Conservation (phyloP, 2,329 filamentous ascomycete species). For the Shiraia sp. region DNA sequence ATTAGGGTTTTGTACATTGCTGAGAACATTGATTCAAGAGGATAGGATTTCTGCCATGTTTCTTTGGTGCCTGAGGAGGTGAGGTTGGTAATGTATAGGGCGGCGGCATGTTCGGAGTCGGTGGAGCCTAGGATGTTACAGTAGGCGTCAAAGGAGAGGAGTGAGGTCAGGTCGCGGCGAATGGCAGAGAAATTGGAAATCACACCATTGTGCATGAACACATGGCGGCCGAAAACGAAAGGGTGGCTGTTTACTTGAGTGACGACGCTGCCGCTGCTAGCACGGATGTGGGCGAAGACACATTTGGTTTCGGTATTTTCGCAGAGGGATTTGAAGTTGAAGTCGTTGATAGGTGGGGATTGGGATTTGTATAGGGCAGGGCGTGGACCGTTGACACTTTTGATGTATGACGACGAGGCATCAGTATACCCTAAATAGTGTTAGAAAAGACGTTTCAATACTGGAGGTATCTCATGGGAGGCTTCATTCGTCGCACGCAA, state of each 20-base stretch:
- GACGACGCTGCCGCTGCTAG: conserved; percentile 53
- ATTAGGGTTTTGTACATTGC: conserved; percentile 54
- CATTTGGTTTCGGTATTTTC: conserved; percentile 55
- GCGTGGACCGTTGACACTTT: conserved; percentile 43
- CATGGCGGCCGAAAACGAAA: conserved; percentile 58
- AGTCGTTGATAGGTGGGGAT: conserved; percentile 56
- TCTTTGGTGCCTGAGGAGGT: conserved; percentile 44
- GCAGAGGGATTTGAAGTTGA: conserved; percentile 58
- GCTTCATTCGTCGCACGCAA: no score
- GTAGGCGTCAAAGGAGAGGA: conserved; percentile 54
- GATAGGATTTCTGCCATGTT: conserved; percentile 51
- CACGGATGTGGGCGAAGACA: conserved; percentile 59
- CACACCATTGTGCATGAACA: conserved; percentile 61
- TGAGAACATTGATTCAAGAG: conserved; percentile 47
- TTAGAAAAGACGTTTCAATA: conserved; percentile 2
- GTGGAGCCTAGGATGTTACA: conserved; percentile 55
- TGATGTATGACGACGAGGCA: conserved; percentile 47
- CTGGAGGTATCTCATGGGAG: not conserved
- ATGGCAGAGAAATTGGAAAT: conserved; percentile 54
- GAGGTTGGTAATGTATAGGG: conserved; percentile 53
- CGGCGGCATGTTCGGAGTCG: conserved; percentile 58
- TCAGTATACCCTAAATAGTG: conserved; percentile 49
- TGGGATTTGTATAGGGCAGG: conserved; percentile 58
- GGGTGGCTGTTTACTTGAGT: conserved; percentile 59
- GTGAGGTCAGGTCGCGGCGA: conserved; percentile 50